Percentiles rank a stretch among this genome's conserved stretches.
phyloP scores from a whole-genome alignment of 2,329 filamentous ascomycete species.

The Macroventuria anomochaeta region DNA sequence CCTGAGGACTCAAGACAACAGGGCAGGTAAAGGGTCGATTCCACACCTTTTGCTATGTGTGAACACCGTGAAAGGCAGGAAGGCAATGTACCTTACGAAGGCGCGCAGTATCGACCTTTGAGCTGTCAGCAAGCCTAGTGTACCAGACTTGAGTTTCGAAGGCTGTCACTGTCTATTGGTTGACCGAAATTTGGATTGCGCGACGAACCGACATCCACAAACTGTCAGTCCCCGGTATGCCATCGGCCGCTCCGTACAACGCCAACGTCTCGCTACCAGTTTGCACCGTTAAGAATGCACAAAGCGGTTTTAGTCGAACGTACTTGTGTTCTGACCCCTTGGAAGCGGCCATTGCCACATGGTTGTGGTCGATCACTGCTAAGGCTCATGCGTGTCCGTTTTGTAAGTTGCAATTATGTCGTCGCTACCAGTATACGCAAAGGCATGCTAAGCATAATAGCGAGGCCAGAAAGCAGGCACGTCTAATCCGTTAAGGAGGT shows the following conservation, averaged over 20 bases:
- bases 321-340: not conserved
- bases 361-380: not conserved
- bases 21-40: not conserved
- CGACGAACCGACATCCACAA: conserved; percentile 11
- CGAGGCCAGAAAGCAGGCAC: not conserved
- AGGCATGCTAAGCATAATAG: not conserved
- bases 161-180: conserved; percentile 4
- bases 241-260: conserved; percentile 44
- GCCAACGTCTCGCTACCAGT: conserved; percentile 41
- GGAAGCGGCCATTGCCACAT: conserved; percentile 8
- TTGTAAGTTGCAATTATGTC: not conserved
- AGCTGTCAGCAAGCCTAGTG: not conserved
- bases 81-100: not conserved
- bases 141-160: not conserved
- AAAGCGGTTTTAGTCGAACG: conserved; percentile 4
- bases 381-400: not conserved
- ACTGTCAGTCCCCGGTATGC: conserved; percentile 25
- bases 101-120: not conserved
- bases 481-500: not conserved
- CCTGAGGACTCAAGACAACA: not conserved
- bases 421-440: not conserved
- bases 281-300: not conserved
- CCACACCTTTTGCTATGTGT: too few relatives aligned
- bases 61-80: not conserved
- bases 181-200: conserved; percentile 1